Evolutionary conservation across 495 filamentous ascomycete species (phyloP), one percentile per base, ranked within the genome.

Genomic region (Barbatosphaeria neglecta): DNA sequence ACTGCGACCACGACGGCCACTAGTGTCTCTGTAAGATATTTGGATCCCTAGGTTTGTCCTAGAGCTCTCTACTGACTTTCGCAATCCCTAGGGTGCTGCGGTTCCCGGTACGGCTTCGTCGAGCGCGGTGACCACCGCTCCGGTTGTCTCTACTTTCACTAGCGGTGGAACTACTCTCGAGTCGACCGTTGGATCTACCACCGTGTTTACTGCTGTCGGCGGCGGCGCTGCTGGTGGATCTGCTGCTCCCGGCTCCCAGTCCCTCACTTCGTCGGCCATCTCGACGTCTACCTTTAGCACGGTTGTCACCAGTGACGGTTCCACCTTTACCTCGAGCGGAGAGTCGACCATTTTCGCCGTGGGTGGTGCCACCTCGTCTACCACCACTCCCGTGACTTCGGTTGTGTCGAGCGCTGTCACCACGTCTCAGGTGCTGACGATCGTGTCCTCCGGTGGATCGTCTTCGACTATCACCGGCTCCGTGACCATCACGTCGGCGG

Each of bases 221-320:
- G 49, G 40, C 40, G 28, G 4, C n/a, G 39, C 20, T 15, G 39
- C 39, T 23, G 39, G 39, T 13, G 39, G 39, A 7, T 13, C 19
- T n/a, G 6, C 39, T 20, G 17, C 1, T 2, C 9, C 24, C 24
- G 24, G 24, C 24, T 35, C 31, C 9, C 13, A 35, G 31, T n/a
- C 13, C 13, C 9, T 35, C 31, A 35, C 9, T 15, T 35, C 41
- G 3, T n/a, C 50, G 11, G 53, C 59, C 16, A 46, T 57, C 24
- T 38, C 51, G n/a, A 63, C 58, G 1, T 45, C 50, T 10, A 54
- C 49, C 20, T 41, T 55, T 16, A 39, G 51, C 18, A 61, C 51
- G 51, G 50, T 55, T 52, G 62, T 51, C 28, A 48, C 43, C 24
- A 63, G 60, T 11, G 50, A 58, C 41, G 46, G 47, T 20, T 41